Evolutionary conservation across 2,329 filamentous ascomycete species (phyloP).

Genomic region (Ascochyta pisi): DNA sequence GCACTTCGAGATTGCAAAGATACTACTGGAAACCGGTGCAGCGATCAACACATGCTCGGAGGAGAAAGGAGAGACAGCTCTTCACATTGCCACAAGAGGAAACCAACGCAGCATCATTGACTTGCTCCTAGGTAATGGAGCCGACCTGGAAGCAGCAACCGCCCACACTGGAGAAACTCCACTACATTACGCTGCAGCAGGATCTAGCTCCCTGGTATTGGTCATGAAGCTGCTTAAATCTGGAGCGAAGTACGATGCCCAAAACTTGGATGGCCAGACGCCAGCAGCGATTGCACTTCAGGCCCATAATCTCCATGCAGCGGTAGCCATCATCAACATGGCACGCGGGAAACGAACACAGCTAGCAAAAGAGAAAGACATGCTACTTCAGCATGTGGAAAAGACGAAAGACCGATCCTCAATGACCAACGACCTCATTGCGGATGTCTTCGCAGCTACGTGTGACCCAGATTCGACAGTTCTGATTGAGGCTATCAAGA

Average conservation of each 20-base stretch:
- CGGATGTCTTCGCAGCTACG: constrained; percentile 41
- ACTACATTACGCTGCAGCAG: constrained; percentile 43
- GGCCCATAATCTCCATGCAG: constrained; percentile 36
- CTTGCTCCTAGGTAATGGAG: constrained; percentile 30
- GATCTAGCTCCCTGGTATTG: constrained; percentile 28
- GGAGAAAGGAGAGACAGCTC: constrained; percentile 35
- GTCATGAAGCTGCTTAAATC: constrained; percentile 35
- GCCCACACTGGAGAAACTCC: constrained; percentile 35
- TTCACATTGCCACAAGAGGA: constrained; percentile 42
- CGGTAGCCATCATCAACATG: constrained; percentile 42
- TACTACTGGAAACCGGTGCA: constrained; percentile 40
- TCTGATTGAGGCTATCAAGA: constrained; percentile 43
- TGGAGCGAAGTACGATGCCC: constrained; percentile 37
- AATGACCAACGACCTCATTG: constrained; percentile 42
- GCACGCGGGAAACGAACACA: constrained; percentile 34
- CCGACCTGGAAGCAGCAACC: constrained; percentile 34
- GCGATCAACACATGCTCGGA: constrained; percentile 30
- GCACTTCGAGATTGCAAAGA: constrained; percentile 31
- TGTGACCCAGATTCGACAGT: constrained; percentile 44
- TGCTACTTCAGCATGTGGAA: constrained; percentile 41
- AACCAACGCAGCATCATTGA: constrained; percentile 36
- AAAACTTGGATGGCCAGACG: constrained; percentile 28
- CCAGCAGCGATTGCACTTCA: constrained; percentile 40
- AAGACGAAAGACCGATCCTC: constrained; percentile 36
- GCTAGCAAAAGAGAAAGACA: constrained; percentile 41